Conservation (phyloP, 495 filamentous ascomycete species). For the Lepidopterella palustris region DNA sequence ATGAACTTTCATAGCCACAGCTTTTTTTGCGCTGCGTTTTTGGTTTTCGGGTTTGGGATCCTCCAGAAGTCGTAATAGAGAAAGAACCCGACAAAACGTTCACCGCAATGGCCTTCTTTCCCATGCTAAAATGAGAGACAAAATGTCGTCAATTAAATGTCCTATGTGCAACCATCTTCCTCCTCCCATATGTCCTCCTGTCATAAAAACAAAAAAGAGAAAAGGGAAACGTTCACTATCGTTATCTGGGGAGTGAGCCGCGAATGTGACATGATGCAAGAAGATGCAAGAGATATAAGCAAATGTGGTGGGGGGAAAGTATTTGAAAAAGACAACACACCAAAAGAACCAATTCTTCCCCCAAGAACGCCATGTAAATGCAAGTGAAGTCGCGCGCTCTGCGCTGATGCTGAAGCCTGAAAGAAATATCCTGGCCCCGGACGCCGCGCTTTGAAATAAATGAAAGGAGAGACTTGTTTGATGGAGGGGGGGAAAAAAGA, state of each 20-base stretch:
- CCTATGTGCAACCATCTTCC: too few relatives aligned
- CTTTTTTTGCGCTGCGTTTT: too few relatives aligned
- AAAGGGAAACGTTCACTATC: neutral
- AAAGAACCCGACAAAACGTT: too few relatives aligned
- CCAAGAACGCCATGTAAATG: conserved; percentile 12
- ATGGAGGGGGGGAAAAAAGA: neutral
- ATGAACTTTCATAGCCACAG: too few relatives aligned
- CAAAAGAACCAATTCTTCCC: neutral
- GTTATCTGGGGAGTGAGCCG: neutral
- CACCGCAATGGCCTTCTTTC: too few relatives aligned
- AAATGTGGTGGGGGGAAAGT: neutral
- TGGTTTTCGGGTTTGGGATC: too few relatives aligned
- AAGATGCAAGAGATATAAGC: neutral
- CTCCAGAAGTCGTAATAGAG: too few relatives aligned
- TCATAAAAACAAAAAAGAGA: neutral
- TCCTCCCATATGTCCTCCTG: too few relatives aligned
- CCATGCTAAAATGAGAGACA: too few relatives aligned
- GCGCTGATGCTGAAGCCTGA: conserved; percentile 2
- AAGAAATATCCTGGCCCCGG: conserved; percentile 2
- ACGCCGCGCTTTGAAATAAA: conserved; percentile 18
- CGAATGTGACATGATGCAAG: neutral
- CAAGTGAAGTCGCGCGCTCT: neutral
- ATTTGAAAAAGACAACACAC: neutral
- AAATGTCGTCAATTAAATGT: too few relatives aligned
- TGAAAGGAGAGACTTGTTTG: neutral